Percentiles rank a stretch among this genome's conserved stretches.
Conservation (phyloP, 176 grass and related monocot species). For the Ampelocalamus luodianensis region DNA sequence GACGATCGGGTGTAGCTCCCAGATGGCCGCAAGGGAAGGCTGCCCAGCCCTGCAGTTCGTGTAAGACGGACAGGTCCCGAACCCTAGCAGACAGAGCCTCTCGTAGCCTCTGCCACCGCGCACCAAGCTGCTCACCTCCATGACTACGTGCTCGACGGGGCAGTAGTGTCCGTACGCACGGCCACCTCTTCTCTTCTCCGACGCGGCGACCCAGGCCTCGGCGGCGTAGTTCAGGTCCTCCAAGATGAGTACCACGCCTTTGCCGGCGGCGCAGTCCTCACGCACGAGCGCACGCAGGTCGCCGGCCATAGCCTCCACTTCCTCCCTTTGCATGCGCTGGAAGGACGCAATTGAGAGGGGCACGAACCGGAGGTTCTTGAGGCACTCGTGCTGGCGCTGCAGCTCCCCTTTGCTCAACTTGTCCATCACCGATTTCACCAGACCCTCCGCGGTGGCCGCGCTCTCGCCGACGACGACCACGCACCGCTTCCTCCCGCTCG, state of each 20-base stretch:
- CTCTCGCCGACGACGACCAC: conserved; percentile 65
- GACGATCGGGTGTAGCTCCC: conserved; percentile 46
- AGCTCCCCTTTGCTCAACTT: conserved; percentile 63
- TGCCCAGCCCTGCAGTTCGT: conserved; percentile 49
- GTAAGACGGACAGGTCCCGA: conserved; percentile 58
- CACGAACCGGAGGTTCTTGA: conserved; percentile 71
- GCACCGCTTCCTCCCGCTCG: conserved; percentile 37
- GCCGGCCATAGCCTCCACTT: conserved; percentile 52
- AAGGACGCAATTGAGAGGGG: conserved; percentile 59
- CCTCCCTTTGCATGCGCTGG: conserved; percentile 50
- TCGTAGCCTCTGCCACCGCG: conserved; percentile 22
- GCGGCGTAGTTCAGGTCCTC: conserved; percentile 69
- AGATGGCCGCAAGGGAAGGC: conserved; percentile 54
- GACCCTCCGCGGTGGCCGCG: conserved; percentile 22
- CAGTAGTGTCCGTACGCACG: conserved; percentile 47
- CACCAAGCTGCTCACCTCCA: conserved; percentile 70
- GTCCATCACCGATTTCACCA: conserved; percentile 73
- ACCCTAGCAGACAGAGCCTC: conserved; percentile 69
- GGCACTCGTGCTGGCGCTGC: conserved; percentile 43
- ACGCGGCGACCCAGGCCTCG: conserved; percentile 50
- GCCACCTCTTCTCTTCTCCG: conserved; percentile 33
- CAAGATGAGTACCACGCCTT: conserved; percentile 65
- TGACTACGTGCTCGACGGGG: conserved; percentile 73
- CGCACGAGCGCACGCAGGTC: conserved; percentile 65
- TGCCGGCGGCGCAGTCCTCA: conserved; percentile 45